Base-by-base conservation (phyloP, 2,329 filamentous ascomycete species). In the Alternaria brassicae region DNA sequence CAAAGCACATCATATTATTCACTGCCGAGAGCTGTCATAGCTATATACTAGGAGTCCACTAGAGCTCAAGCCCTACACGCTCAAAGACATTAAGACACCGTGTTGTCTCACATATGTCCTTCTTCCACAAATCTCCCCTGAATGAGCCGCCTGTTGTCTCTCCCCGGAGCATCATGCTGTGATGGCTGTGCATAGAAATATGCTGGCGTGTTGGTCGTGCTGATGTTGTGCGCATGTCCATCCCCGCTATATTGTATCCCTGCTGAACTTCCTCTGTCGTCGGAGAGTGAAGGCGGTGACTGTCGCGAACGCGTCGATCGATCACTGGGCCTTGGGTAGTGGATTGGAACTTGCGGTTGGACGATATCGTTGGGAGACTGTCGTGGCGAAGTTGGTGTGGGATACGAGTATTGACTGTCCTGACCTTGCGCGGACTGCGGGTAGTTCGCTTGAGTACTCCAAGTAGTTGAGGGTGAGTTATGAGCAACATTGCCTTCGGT, bases 161-260 rank as follows among this genome's bases (percentile, higher is more conserved):
- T 51, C 34, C 51, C 30, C 8, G 56, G 30, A 13, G 52, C 41
- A 4, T 27, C 51, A 23, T 42, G 37, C 15, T 62, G 59, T 15
- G 68, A 58, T 19, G 72, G 69, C 53, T 73, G 72, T 4, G 69
- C 70, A 55, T 77, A 77, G 47, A 77, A 77, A 12, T 77, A 74
- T 15, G 74, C 74, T 3, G 75, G 75, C 13, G 75, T 77, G 13
- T 64, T 66, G 6, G 58, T 71, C 47, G 68, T 70, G 48, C 68
- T 72, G 17, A 59, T 44, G 17, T 53, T 52, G 27, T 32, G 32
- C 10, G 28, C 30, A n/a, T 65, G 53, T 21, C 55, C 56, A 19
- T 56, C 63, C 12, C 63, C 65, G 37, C 65, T 69, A 49, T 71
- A 64, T 32, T 69, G 66, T 28, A 55, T 62, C 40, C 62, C 53